These are phyloP conservation scores for Podospora tetraspora DNA, from an alignment of 495 filamentous ascomycete species.

Conservation along the genomic window DNA sequence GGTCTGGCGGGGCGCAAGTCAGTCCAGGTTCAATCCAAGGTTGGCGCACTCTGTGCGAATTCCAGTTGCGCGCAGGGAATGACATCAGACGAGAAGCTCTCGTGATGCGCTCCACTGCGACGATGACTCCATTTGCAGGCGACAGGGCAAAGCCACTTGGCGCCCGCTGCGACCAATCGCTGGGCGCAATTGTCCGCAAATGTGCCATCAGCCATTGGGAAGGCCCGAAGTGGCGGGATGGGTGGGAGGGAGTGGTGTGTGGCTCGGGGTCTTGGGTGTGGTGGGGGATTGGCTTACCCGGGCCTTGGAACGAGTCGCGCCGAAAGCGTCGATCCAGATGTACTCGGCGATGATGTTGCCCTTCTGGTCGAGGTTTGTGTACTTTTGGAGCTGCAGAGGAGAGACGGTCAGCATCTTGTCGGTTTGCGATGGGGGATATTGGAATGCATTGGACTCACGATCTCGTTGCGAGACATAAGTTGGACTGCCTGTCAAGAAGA, in stretches of 20 bases:
- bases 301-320: constrained; percentile 80
- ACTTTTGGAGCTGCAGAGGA: constrained; percentile 70
- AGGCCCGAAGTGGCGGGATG: background rate
- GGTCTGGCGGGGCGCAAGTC: constrained; percentile 54
- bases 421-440: background rate
- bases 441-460: background rate
- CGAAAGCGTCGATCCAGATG: constrained; percentile 87
- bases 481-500: background rate
- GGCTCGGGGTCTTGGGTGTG: background rate
- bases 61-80: constrained; percentile 21
- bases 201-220: background rate
- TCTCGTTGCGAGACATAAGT: background rate
- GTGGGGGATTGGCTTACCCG: constrained; percentile 58
- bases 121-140: background rate
- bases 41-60: background rate
- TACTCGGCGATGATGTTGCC: constrained; percentile 78
- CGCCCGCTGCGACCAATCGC: background rate
- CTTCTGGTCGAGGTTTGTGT: constrained; percentile 84
- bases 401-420: background rate
- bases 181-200: background rate
- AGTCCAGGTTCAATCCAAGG: constrained; percentile 12
- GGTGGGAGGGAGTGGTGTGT: background rate
- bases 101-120: background rate
- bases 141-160: background rate
- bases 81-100: background rate